These are phyloP conservation scores for Saccharomycopsis olivae DNA, from an alignment of 805 yeast species.

Conservation along the genomic window DNA sequence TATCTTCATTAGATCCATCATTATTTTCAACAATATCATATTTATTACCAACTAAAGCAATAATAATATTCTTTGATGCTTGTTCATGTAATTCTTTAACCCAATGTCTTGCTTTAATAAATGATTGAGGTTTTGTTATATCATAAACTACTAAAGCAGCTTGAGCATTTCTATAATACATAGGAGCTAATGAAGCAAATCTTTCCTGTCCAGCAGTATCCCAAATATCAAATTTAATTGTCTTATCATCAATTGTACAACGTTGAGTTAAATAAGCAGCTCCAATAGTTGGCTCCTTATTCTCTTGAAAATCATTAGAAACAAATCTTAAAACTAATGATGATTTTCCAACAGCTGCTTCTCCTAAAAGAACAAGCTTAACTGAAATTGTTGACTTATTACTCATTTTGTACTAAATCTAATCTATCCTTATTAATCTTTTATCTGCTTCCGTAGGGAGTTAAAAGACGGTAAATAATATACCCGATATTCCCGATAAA, in stretches of 20 bases:
- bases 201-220: slow-evolving; percentile 98
- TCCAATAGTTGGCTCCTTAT: slow-evolving; percentile 96
- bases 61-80: slow-evolving; percentile 83
- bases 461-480: no score
- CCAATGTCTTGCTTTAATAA: slow-evolving; percentile 97
- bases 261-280: slow-evolving; percentile 95
- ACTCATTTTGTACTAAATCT: slow-evolving; percentile 9
- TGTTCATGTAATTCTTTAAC: slow-evolving; percentile 92
- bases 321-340: slow-evolving; percentile 88
- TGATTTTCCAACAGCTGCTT: slow-evolving; percentile 96
- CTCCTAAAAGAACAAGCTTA: slow-evolving; percentile 86
- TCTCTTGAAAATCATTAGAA: slow-evolving; percentile 91
- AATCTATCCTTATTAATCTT: no score
- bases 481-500: no score
- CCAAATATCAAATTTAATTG: slow-evolving; percentile 90
- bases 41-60: slow-evolving; percentile 92
- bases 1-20: slow-evolving; percentile 30
- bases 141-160: slow-evolving; percentile 95
- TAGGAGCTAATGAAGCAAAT: slow-evolving; percentile 91
- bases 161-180: slow-evolving; percentile 96
- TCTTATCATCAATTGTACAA: slow-evolving; percentile 74
- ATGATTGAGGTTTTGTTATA: slow-evolving; percentile 88
- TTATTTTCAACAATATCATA: slow-evolving; percentile 53
- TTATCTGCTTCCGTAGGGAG: not conserved
- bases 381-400: slow-evolving; percentile 54